phyloP scores from a whole-genome alignment of 2,329 filamentous ascomycete species.

The Ophiocordyceps camponoti-rufipedis region DNA sequence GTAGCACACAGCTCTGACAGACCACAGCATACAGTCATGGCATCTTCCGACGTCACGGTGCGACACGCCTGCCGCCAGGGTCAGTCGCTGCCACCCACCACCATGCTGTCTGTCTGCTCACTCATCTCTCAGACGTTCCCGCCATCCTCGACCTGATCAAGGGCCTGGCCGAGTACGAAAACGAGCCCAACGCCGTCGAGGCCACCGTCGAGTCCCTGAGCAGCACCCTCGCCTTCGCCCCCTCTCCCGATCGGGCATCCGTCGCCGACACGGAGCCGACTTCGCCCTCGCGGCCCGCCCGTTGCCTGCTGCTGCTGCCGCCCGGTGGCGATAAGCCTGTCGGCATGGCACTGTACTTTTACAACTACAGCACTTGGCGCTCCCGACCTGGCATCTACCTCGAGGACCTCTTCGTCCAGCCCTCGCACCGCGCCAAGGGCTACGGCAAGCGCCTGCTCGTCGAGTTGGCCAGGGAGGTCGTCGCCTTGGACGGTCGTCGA shows the following conservation, averaged over 20 bases:
- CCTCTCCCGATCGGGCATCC: constrained; percentile 19
- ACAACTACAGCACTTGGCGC: constrained; percentile 91
- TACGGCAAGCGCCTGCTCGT: constrained; percentile 64
- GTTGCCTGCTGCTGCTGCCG: constrained; percentile 51
- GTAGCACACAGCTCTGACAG: too few relatives aligned
- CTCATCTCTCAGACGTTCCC: constrained; percentile 49
- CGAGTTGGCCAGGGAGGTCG: constrained; percentile 61
- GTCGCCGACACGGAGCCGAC: constrained; percentile 33
- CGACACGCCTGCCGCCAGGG: constrained; percentile 38
- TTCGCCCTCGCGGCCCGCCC: constrained; percentile 43
- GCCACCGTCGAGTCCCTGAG: constrained; percentile 60
- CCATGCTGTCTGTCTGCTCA: too few relatives aligned
- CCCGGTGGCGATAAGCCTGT: constrained; percentile 26
- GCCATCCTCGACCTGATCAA: constrained; percentile 67
- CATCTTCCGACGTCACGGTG: constrained; percentile 3
- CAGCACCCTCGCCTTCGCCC: constrained; percentile 62
- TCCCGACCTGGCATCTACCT: constrained; percentile 78
- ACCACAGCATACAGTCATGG: not conserved
- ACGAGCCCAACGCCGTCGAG: constrained; percentile 53
- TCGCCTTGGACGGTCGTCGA: constrained; percentile 52
- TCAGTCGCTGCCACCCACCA: not conserved
- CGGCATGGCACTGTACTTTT: constrained; percentile 82
- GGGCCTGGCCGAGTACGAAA: constrained; percentile 78
- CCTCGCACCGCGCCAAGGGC: constrained; percentile 51
- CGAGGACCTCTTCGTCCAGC: constrained; percentile 77